Evolutionary conservation across 2,329 filamentous ascomycete genomes (phyloP).

Genomic region (Cryphonectria japonica): DNA sequence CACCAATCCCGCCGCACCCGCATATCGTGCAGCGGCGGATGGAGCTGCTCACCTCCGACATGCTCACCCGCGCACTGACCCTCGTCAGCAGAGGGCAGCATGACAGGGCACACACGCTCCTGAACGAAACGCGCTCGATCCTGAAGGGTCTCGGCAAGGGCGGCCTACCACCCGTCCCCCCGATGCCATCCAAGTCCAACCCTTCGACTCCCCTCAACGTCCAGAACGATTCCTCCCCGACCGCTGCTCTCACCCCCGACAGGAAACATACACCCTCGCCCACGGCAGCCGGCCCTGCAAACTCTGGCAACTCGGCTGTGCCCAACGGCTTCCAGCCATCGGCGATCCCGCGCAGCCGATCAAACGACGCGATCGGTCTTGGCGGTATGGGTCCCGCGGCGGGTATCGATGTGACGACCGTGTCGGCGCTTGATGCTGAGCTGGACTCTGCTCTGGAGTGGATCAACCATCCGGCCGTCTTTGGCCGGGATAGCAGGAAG

Average conservation of each 20-base stretch:
- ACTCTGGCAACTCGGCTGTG: slow-evolving; percentile 7
- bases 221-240: slow-evolving; percentile 48
- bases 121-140: slow-evolving; percentile 92
- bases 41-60: slow-evolving; percentile 96
- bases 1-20: slow-evolving; percentile 92
- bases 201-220: slow-evolving; percentile 54
- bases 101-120: slow-evolving; percentile 87
- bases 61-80: slow-evolving; percentile 90
- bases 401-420: slow-evolving; percentile 82
- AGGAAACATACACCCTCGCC: slow-evolving; percentile 61
- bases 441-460: slow-evolving; percentile 90
- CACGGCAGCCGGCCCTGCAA: slow-evolving; percentile 46
- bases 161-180: slow-evolving; percentile 85
- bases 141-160: slow-evolving; percentile 96
- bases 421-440: slow-evolving; percentile 86
- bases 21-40: slow-evolving; percentile 95
- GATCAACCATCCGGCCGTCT: slow-evolving; percentile 96
- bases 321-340: slow-evolving; percentile 40
- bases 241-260: slow-evolving; percentile 52
- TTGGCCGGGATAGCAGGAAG: slow-evolving; percentile 91
- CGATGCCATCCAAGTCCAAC: slow-evolving; percentile 52
- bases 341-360: slow-evolving; percentile 55
- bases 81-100: slow-evolving; percentile 90
- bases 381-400: slow-evolving; percentile 49
- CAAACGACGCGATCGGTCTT: slow-evolving; percentile 62